Percentiles rank a stretch among this genome's conserved stretches.
Evolutionary conservation across 192 early-diverging fungal genomes (phyloP).

Genomic region (Entophlyctis helioformis): DNA sequence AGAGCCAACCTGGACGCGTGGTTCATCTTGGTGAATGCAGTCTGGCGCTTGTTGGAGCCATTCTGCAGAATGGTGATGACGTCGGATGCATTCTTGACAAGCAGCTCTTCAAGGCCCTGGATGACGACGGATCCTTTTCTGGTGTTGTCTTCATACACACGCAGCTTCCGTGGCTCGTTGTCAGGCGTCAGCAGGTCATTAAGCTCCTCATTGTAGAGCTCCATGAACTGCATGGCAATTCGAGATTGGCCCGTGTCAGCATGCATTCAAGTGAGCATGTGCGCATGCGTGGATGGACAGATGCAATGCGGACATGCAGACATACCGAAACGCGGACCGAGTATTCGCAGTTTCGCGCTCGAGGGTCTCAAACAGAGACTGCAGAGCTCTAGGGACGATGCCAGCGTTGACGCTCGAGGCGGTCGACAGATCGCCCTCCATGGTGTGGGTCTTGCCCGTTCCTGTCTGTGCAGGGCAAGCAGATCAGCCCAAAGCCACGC

Average conservation of each 20-base stretch:
- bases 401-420: slow-evolving; percentile 52
- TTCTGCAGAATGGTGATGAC: slow-evolving; percentile 61
- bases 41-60: slow-evolving; percentile 61
- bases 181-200: slow-evolving; percentile 70
- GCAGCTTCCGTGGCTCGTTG: slow-evolving; percentile 39
- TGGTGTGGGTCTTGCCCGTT: slow-evolving; percentile 91
- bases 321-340: slow-evolving; percentile 66
- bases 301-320: too few species aligned
- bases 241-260: too few species aligned
- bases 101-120: slow-evolving; percentile 70
- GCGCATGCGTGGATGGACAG: too few species aligned
- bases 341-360: slow-evolving; percentile 62
- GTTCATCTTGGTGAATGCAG: slow-evolving; percentile 82
- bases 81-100: slow-evolving; percentile 58
- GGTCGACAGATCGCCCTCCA: slow-evolving; percentile 77
- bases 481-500: slow-evolving; percentile 4
- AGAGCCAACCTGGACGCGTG: slow-evolving; percentile 59
- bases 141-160: slow-evolving; percentile 59
- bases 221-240: slow-evolving; percentile 43
- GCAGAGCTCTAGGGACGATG: slow-evolving; percentile 81
- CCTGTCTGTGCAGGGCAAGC: too few species aligned
- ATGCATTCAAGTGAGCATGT: too few species aligned
- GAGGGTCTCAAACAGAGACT: slow-evolving; percentile 63
- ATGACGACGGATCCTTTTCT: slow-evolving; percentile 63
- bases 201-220: slow-evolving; percentile 93